Percentiles rank a stretch among this genome's conserved stretches.
Conservation (phyloP, 2,329 filamentous ascomycete species). For the Trichoderma simmonsii region DNA sequence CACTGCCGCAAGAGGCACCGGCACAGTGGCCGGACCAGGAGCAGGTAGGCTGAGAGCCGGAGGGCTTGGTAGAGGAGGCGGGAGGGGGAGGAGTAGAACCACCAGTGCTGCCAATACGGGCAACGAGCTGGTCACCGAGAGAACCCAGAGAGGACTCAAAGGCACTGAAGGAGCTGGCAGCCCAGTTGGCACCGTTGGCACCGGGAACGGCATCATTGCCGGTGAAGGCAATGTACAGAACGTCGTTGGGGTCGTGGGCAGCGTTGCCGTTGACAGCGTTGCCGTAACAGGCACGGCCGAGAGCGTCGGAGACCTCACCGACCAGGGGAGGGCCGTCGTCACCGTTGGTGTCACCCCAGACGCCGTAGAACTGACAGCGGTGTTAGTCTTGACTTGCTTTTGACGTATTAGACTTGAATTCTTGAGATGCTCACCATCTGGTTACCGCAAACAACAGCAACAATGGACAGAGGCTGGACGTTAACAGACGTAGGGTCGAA, state of each 20-base stretch:
- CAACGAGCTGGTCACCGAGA: constrained; percentile 47
- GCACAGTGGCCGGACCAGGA: constrained; percentile 15
- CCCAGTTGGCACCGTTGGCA: constrained; percentile 49
- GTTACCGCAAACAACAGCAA: constrained; percentile 52
- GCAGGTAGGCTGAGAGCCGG: neutral
- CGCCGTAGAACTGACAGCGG: constrained; percentile 44
- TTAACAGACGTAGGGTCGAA: constrained; percentile 42
- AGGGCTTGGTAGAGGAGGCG: neutral
- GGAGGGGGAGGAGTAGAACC: neutral
- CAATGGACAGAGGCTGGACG: constrained; percentile 49
- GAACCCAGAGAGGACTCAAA: constrained; percentile 43
- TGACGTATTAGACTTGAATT: neutral
- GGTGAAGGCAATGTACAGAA: constrained; percentile 58
- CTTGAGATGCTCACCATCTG: constrained; percentile 36
- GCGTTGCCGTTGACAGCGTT: constrained; percentile 43
- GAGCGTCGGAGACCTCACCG: constrained; percentile 52
- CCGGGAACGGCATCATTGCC: constrained; percentile 54
- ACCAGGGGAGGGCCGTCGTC: constrained; percentile 43
- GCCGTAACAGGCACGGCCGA: constrained; percentile 54
- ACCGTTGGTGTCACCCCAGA: constrained; percentile 59
- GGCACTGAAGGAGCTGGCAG: constrained; percentile 40
- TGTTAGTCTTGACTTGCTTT: neutral
- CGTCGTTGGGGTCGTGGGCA: constrained; percentile 46
- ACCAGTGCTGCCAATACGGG: constrained; percentile 27
- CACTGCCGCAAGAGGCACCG: constrained; percentile 6